Evolutionary conservation across 2,329 filamentous ascomycete species (phyloP).

Genomic region (Exophiala mesophila): DNA sequence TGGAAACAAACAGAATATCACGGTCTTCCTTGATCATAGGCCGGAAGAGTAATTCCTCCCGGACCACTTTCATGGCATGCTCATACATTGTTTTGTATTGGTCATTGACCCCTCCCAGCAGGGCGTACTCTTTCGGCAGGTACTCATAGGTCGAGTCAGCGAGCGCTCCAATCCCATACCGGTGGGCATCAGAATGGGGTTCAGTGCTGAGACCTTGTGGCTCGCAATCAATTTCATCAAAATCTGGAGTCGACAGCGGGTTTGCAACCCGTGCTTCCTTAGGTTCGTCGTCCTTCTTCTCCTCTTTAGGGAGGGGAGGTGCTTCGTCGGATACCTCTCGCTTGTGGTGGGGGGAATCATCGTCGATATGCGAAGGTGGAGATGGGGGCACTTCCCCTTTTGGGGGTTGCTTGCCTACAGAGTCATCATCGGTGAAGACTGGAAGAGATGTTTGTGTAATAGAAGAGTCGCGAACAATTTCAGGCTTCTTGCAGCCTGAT

Average conservation of each 20-base stretch:
- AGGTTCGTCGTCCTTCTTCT: neutral
- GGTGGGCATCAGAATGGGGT: constrained; percentile 31
- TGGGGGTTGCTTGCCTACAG: neutral
- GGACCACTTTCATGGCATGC: constrained; percentile 35
- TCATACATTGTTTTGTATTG: constrained; percentile 44
- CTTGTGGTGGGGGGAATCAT: neutral
- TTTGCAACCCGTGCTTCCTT: constrained; percentile 2
- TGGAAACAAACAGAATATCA: constrained; percentile 40
- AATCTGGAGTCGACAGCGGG: constrained; percentile 6
- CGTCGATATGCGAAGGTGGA: constrained; percentile 19
- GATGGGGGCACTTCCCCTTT: neutral
- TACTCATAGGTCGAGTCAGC: constrained; percentile 49
- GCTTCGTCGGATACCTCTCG: neutral
- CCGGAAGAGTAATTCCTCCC: constrained; percentile 40
- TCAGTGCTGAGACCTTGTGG: constrained; percentile 38
- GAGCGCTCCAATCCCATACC: constrained; percentile 41
- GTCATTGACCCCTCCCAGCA: constrained; percentile 39
- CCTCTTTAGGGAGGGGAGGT: neutral
- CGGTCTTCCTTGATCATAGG: constrained; percentile 40
- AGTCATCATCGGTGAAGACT: neutral
- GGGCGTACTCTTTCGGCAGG: constrained; percentile 46
- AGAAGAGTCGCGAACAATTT: constrained; percentile 26
- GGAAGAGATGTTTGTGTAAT: neutral
- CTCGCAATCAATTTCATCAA: constrained; percentile 32
- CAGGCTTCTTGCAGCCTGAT: constrained; percentile 63